Evolutionary conservation across 2,329 filamentous ascomycete genomes (phyloP).

Genomic region (Fonsecaea monophora): DNA sequence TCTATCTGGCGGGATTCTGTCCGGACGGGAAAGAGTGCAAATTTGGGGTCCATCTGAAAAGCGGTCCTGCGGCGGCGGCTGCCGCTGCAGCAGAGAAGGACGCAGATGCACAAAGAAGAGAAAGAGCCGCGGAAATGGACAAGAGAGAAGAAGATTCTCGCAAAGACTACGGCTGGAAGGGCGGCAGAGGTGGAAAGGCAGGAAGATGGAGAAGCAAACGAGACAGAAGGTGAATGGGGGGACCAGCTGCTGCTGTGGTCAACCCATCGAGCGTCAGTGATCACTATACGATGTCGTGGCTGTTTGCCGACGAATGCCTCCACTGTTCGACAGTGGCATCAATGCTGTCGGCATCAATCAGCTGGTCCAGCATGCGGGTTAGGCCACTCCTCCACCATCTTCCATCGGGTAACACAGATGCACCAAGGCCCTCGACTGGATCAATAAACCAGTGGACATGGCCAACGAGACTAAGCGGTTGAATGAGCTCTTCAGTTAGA

Average conservation of each 20-base stretch:
- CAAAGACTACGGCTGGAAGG: slow-evolving; percentile 37
- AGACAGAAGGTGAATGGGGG: slow-evolving; percentile 30
- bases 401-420: not conserved
- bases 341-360: not conserved
- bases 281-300: not conserved
- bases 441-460: not conserved
- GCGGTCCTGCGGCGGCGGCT: slow-evolving; percentile 12
- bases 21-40: slow-evolving; percentile 79
- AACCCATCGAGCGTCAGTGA: not conserved
- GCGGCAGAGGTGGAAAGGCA: slow-evolving; percentile 34
- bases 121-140: slow-evolving; percentile 35
- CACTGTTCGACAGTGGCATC: not conserved
- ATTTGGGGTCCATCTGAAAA: slow-evolving; percentile 71
- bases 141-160: slow-evolving; percentile 37
- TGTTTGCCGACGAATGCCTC: not conserved
- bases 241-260: not conserved
- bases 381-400: not conserved
- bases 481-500: not conserved
- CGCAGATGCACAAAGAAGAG: slow-evolving; percentile 33
- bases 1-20: slow-evolving; percentile 93
- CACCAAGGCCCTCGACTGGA: not conserved
- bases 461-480: not conserved
- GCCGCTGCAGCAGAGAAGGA: slow-evolving; percentile 24
- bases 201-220: slow-evolving; percentile 40
- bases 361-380: not conserved